These are phyloP conservation scores for Triticum dicoccoides DNA, from an alignment of 176 grass and related monocot genomes.

Conservation along the genomic window DNA sequence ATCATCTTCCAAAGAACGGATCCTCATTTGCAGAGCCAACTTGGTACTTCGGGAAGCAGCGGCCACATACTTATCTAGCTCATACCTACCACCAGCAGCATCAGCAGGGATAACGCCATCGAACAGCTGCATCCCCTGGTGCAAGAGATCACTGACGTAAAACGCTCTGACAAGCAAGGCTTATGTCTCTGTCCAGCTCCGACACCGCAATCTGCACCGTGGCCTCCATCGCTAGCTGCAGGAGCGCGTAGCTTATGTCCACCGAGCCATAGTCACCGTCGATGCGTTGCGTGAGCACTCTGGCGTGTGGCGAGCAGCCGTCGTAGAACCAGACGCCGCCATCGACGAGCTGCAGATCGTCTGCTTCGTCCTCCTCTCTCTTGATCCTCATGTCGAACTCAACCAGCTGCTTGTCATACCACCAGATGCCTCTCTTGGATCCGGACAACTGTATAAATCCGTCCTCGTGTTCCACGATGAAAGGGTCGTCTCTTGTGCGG, in stretches of 20 bases:
- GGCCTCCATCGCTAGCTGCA: not conserved
- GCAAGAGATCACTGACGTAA: not conserved
- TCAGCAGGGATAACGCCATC: not conserved
- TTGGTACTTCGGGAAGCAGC: not conserved
- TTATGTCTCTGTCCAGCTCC: not conserved
- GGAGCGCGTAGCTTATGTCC: not conserved
- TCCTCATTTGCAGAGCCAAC: not conserved
- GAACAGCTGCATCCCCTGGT: not conserved
- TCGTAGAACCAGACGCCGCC: not conserved
- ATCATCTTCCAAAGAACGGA: not conserved
- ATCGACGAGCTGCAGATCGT: not conserved
- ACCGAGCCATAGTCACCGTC: not conserved
- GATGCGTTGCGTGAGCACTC: not conserved
- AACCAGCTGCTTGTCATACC: not conserved
- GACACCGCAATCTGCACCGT: not conserved
- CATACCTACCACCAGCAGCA: not conserved
- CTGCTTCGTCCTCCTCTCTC: not conserved
- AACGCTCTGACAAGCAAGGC: not conserved
- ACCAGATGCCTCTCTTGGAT: not conserved
- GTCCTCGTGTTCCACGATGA: not conserved
- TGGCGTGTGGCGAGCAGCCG: not conserved
- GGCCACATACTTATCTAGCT: not conserved
- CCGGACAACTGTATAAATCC: not conserved
- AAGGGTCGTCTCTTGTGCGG: not conserved
- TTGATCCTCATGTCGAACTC: constrained; percentile 9